phyloP scores from a whole-genome alignment of 148 eudicot genomes.

The Cornus controversa region DNA sequence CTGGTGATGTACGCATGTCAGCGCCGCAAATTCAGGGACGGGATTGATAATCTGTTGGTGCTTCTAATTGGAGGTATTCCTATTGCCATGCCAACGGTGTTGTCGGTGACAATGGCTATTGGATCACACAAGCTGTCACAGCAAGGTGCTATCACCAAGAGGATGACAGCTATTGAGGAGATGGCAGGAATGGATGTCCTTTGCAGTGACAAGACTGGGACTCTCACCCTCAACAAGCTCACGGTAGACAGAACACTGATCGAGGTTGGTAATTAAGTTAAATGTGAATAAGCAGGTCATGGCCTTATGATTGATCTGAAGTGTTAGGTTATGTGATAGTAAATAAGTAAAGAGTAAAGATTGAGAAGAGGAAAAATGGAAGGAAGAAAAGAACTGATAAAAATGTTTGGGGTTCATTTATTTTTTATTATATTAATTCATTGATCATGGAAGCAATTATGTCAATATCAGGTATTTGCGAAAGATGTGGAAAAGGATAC shows the following conservation, averaged over 20 bases:
- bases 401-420: background rate
- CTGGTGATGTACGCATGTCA: conserved; percentile 83
- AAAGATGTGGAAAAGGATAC: conserved; percentile 46
- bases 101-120: conserved; percentile 89
- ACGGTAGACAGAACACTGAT: conserved; percentile 62
- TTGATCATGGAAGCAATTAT: background rate
- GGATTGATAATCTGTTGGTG: conserved; percentile 76
- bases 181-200: conserved; percentile 95
- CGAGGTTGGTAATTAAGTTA: conserved; percentile 45
- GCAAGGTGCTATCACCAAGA: conserved; percentile 91
- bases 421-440: background rate
- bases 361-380: background rate
- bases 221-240: conserved; percentile 80
- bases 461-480: conserved; percentile 39
- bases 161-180: conserved; percentile 91
- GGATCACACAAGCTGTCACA: conserved; percentile 78
- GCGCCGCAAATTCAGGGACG: conserved; percentile 65
- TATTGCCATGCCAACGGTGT: conserved; percentile 86
- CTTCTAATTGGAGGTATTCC: conserved; percentile 88
- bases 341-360: background rate
- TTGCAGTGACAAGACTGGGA: conserved; percentile 92
- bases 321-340: background rate
- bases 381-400: background rate
- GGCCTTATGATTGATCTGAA: background rate
- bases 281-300: background rate